Base-by-base conservation (phyloP, 768 basidiomycete species). In the Leccinum incarnatum region DNA sequence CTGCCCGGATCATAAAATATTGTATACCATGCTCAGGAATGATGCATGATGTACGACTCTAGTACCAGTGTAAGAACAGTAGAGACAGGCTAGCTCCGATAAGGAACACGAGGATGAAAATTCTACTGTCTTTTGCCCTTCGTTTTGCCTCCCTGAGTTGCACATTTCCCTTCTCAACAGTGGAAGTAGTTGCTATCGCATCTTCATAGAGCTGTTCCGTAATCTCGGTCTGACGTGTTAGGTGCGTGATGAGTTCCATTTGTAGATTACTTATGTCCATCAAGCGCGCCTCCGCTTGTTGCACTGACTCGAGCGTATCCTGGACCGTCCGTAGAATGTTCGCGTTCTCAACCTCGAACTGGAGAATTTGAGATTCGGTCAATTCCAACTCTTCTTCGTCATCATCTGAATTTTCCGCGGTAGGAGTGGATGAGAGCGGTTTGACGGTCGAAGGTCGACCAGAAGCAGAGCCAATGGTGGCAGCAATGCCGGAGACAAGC, bases 131-230 rank as follows among this genome's bases (percentile, higher is more conserved):
- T 65, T 89, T 86, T 30, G 89, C 90, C 56, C 95, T 80, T 72
- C 92, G 81, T 71, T 86, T 86, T 15, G 97, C 96, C 76, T 95
- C 93, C 71, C 83, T 87, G 56, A 99, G 79, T 74, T 99, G 93
- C 46, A 82, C 78, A 65, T 98, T 98, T 34, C 96, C 95, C 72
- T 89, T 91, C 65, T 91, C 90, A 40, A 98, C 87, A 50, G 86
- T 89, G 8, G 84, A 86, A 11, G 92, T 89, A 29, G 91, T 91
- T 2, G 89, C 84, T 55, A 97, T 88, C 9, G 94, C 95, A 68
- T 99, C 96, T 65, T 97, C 94, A 69, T 93, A 97, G 60, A 99
- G 76, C 72, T 93, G 86, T 67, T 98, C 95, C 10, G 95, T 94
- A 64, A 95, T 74, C 76, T 95, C 95, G 2, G 90, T 90, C 79